Evolutionary conservation across 1,139 yeast species (phyloP).

Genomic region (Protomyces inouyei): DNA sequence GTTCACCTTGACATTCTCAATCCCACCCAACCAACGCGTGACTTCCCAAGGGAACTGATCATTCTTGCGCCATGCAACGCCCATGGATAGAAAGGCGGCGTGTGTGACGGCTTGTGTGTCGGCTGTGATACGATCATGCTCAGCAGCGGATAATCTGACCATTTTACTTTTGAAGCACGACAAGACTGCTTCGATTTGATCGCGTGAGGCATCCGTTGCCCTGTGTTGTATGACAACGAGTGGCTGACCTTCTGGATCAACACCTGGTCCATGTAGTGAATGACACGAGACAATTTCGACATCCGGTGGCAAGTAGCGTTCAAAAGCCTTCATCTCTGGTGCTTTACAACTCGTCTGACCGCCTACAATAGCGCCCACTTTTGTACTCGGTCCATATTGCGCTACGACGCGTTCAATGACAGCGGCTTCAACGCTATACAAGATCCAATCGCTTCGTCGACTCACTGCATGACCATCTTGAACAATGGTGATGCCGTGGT

Average conservation of each 20-base stretch:
- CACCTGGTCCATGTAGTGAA: conserved; percentile 91
- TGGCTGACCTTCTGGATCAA: conserved; percentile 86
- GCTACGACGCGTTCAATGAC: conserved; percentile 66
- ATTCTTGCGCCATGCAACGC: conserved; percentile 84
- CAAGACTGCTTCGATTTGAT: conserved; percentile 59
- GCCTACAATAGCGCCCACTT: conserved; percentile 86
- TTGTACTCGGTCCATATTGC: conserved; percentile 78
- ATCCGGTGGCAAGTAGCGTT: conserved; percentile 65
- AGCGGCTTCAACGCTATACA: conserved; percentile 89
- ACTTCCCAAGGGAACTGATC: conserved; percentile 92
- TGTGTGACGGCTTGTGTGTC: conserved; percentile 98
- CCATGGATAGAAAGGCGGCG: conserved; percentile 92
- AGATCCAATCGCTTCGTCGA: conserved; percentile 69
- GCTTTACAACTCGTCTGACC: conserved; percentile 96
- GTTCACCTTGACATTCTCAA: conserved; percentile 92
- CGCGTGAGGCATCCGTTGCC: conserved; percentile 52
- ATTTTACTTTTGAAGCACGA: conserved; percentile 70
- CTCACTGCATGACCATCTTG: conserved; percentile 79
- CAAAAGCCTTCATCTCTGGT: conserved; percentile 86
- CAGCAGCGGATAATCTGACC: conserved; percentile 72
- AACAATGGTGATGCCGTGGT: conserved; percentile 51
- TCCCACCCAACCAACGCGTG: conserved; percentile 82
- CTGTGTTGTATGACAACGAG: conserved; percentile 77
- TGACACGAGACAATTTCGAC: conserved; percentile 80
- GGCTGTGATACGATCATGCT: conserved; percentile 92